A percentile compares a stretch with the other conserved stretches of the same genome.
phyloP scores from a whole-genome alignment of 768 basidiomycete species.

The Lactifluus piperatus region DNA sequence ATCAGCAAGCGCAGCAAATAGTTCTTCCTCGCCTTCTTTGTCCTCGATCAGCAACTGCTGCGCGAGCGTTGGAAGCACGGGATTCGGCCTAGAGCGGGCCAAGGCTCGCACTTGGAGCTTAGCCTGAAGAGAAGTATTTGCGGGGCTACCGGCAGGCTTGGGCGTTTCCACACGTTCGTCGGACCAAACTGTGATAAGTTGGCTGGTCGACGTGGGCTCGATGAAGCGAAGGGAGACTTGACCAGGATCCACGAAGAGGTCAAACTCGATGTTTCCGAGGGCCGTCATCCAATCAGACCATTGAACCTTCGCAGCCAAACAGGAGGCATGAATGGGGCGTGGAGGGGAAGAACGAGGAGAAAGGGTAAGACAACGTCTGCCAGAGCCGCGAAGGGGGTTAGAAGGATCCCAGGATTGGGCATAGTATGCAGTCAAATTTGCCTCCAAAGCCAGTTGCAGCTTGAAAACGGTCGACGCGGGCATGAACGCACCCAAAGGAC shows the following conservation, averaged over 20 bases:
- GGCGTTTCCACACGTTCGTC: slow-evolving; percentile 36
- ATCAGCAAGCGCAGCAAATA: slow-evolving; percentile 68
- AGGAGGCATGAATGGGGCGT: slow-evolving; percentile 60
- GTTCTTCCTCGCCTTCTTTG: slow-evolving; percentile 57
- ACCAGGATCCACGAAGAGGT: slow-evolving; percentile 76
- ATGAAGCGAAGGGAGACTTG: slow-evolving; percentile 61
- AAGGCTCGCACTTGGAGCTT: slow-evolving; percentile 22
- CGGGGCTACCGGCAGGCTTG: neutral
- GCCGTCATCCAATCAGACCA: slow-evolving; percentile 76
- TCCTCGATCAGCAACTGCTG: slow-evolving; percentile 71
- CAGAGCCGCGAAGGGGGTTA: slow-evolving; percentile 60
- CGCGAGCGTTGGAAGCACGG: slow-evolving; percentile 39
- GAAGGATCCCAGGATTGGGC: slow-evolving; percentile 55
- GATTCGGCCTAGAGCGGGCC: slow-evolving; percentile 15
- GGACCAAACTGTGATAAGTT: slow-evolving; percentile 60
- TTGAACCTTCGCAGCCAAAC: slow-evolving; percentile 57
- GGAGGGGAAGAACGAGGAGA: slow-evolving; percentile 64
- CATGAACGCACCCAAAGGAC: slow-evolving; percentile 49
- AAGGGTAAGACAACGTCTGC: slow-evolving; percentile 65
- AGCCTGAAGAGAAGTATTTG: slow-evolving; percentile 19
- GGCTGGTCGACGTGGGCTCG: slow-evolving; percentile 31
- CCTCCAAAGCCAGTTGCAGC: slow-evolving; percentile 63
- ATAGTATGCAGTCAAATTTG: slow-evolving; percentile 62
- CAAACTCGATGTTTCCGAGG: slow-evolving; percentile 63
- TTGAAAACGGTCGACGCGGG: slow-evolving; percentile 55